Base-by-base conservation (phyloP, 164 flowering plant genomes). In the Aristolochia contorta region DNA sequence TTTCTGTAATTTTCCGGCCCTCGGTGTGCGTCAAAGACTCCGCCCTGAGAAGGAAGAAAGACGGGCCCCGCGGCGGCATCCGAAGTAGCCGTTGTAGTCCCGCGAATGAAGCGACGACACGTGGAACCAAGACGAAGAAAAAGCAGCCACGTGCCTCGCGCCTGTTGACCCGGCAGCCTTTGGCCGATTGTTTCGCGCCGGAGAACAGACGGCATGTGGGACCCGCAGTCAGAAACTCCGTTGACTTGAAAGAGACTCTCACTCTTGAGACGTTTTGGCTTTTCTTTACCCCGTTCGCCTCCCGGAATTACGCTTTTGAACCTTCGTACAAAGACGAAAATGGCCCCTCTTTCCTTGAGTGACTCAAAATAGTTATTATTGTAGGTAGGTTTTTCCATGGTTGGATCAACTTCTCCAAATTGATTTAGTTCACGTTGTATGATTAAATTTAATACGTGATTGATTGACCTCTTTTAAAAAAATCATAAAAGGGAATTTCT, bases 161-260 rank as follows among this genome's bases (percentile, higher is more conserved):
- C 52, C 0, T 43, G 64, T 61, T 51, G 64, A 61, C 57, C 14
- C 15, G 47, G 56, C 64, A 61, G 56, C 56, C 52, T 32, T 61
- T 47, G 24, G n/a, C 20, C 53, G 52, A 24, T 10, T 16, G 10
- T 10, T 18, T 56, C 45, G 46, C 58, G 45, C 58, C 43, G 45
- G 58, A 25, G 45, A 58, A 19, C 50, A 1, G 61, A 21, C 16
- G 50, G 47, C 15, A 45, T 2, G 62, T 47, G 22, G 62, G 62
- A 16, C 37, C 62, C 54, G 12, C 37, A 23, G 61, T 46, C 61
- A 59, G 41, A 59, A 27, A 30, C 16, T 21, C 12, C 52, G 62
- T 59, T 59, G 62, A 59, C 62, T 59, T 59, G 62, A 59, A 47
- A 47, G 62, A 1, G 54, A 59, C 53, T 4, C 16, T n/a, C 47